phyloP scores from a whole-genome alignment of 352 stramenopile species.

The Globisporangium nagaii region DNA sequence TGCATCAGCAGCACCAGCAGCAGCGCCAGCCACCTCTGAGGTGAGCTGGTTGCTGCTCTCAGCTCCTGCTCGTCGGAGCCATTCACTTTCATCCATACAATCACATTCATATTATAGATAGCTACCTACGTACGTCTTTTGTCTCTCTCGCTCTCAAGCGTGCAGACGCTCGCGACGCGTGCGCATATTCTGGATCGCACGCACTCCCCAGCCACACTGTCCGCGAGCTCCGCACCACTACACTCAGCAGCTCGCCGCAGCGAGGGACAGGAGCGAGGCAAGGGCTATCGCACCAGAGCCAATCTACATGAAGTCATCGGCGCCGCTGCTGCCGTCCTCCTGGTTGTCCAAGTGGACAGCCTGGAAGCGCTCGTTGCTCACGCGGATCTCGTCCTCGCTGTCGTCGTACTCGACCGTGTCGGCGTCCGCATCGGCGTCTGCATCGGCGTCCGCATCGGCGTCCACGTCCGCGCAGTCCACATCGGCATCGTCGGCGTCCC shows the following conservation, averaged over 20 bases:
- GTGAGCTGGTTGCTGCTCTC: too few relatives aligned
- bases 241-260: too few relatives aligned
- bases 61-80: too few relatives aligned
- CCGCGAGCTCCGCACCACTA: too few relatives aligned
- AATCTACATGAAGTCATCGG: conserved; percentile 75
- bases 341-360: conserved; percentile 84
- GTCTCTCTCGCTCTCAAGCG: background rate
- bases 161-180: too few relatives aligned
- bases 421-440: conserved; percentile 56
- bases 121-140: background rate
- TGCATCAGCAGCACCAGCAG: too few relatives aligned
- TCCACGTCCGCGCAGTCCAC: too few relatives aligned
- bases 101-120: conserved; percentile 3
- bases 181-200: too few relatives aligned
- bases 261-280: background rate
- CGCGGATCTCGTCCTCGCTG: conserved; percentile 86
- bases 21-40: too few relatives aligned
- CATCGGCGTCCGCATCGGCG: conserved; percentile 58
- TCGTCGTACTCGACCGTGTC: conserved; percentile 88
- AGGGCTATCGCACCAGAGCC: background rate
- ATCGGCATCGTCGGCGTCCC: conserved; percentile 29
- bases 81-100: background rate
- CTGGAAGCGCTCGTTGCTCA: conserved; percentile 88
- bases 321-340: conserved; percentile 59
- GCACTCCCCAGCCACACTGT: too few relatives aligned